Conservation (phyloP, 805 yeast species). For the Ogataea corticis region DNA sequence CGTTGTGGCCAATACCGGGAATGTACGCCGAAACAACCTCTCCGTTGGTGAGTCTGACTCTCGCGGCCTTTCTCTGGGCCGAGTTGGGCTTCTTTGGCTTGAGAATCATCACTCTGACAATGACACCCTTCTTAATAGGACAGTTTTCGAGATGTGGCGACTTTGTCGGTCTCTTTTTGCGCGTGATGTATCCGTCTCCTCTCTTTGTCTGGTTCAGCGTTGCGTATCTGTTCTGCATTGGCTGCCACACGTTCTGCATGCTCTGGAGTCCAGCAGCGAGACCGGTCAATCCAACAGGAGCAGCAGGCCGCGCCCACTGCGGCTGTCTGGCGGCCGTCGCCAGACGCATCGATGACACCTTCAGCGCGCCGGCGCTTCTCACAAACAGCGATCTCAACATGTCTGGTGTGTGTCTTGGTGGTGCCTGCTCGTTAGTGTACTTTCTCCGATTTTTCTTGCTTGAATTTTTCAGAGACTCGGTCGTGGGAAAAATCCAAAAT, state of each 20-base stretch:
- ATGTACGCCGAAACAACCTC: constrained; percentile 87
- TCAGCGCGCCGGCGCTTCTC: constrained; percentile 1
- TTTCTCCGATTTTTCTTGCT: constrained; percentile 1
- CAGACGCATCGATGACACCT: background rate
- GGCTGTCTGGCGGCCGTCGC: background rate
- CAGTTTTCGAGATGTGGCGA: constrained; percentile 82
- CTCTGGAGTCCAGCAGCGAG: background rate
- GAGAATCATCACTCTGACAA: constrained; percentile 86
- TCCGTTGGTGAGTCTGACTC: constrained; percentile 91
- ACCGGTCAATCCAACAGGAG: constrained; percentile 3
- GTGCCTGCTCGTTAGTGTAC: no score
- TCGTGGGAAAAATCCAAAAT: background rate
- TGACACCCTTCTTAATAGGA: constrained; percentile 93
- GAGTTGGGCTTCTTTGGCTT: constrained; percentile 99
- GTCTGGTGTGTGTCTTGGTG: background rate
- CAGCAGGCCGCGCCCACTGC: constrained; percentile 1
- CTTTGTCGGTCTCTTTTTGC: constrained; percentile 44
- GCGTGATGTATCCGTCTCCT: constrained; percentile 51
- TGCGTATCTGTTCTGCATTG: constrained; percentile 52
- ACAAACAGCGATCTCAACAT: constrained; percentile 4
- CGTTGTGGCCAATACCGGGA: constrained; percentile 98
- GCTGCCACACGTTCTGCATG: constrained; percentile 9
- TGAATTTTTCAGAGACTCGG: background rate
- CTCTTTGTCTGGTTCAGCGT: constrained; percentile 76
- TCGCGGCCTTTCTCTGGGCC: constrained; percentile 94